Evolutionary conservation across 108 stramenopile genomes (phyloP).

Genomic region (Licmophora abbreviata): DNA sequence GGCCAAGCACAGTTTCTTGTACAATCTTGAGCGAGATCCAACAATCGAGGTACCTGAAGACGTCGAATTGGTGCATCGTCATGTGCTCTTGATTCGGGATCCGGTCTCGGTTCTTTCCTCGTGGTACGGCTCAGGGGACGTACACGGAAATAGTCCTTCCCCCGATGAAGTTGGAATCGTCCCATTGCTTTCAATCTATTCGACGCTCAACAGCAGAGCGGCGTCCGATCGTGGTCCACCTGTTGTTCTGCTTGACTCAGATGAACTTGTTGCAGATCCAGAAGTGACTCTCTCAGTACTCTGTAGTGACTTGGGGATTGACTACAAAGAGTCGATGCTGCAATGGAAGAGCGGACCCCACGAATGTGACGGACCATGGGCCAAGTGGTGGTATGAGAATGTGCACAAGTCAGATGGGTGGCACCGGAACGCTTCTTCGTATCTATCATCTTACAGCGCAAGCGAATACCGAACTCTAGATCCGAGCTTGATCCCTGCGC

Average conservation of each 20-base stretch:
- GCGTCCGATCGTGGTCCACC: neutral
- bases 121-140: constrained; percentile 48
- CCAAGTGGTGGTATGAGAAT: constrained; percentile 73
- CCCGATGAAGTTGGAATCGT: constrained; percentile 78
- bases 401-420: constrained; percentile 78
- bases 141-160: constrained; percentile 52
- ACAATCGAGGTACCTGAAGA: constrained; percentile 12
- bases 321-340: constrained; percentile 61
- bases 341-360: constrained; percentile 54
- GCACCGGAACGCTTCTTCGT: constrained; percentile 1
- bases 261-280: constrained; percentile 69
- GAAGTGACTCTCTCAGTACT: constrained; percentile 25
- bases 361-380: constrained; percentile 79
- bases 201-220: too few relatives aligned
- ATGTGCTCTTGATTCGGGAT: constrained; percentile 63
- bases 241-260: constrained; percentile 69
- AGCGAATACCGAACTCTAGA: constrained; percentile 52
- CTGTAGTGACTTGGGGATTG: constrained; percentile 51
- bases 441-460: constrained; percentile 6
- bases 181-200: constrained; percentile 62
- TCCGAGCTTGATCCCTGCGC: constrained; percentile 37
- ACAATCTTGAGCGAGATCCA: constrained; percentile 44
- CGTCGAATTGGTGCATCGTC: constrained; percentile 42
- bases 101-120: constrained; percentile 51
- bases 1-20: constrained; percentile 70